Conservation (phyloP, 2,329 filamentous ascomycete species). For the Corynespora cassiicola region DNA sequence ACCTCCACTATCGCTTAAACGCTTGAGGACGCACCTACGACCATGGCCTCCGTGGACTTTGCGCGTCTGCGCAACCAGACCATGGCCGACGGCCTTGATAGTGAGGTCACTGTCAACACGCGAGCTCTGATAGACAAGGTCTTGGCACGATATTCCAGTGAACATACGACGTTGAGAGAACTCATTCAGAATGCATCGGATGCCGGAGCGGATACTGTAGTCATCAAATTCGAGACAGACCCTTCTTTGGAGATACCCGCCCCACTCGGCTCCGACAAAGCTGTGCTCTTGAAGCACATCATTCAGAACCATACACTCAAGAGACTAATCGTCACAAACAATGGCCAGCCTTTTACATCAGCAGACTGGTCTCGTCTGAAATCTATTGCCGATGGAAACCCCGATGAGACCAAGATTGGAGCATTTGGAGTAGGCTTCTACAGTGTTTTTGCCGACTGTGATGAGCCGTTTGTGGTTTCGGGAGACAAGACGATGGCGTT, state of each 20-base stretch:
- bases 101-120: conserved; percentile 97
- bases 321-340: conserved; percentile 88
- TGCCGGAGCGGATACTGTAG: conserved; percentile 87
- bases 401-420: conserved; percentile 98
- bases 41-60: conserved; percentile 57
- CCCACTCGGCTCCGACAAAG: conserved; percentile 69
- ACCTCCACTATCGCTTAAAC: neutral
- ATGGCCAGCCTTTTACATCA: conserved; percentile 84
- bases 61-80: conserved; percentile 82
- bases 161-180: conserved; percentile 88
- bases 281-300: conserved; percentile 79
- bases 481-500: conserved; percentile 95
- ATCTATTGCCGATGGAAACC: conserved; percentile 98
- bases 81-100: conserved; percentile 88
- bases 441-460: conserved; percentile 97
- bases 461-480: conserved; percentile 95
- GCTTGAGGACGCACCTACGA: conserved; percentile 2
- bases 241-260: conserved; percentile 80
- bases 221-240: conserved; percentile 88
- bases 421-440: conserved; percentile 99
- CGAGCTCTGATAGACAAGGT: conserved; percentile 97
- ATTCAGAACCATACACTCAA: conserved; percentile 85
- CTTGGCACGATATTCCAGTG: conserved; percentile 91
- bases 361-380: conserved; percentile 95
- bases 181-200: conserved; percentile 99